Base-by-base conservation (phyloP, 345 rosid genomes). In the Salix exigua region DNA sequence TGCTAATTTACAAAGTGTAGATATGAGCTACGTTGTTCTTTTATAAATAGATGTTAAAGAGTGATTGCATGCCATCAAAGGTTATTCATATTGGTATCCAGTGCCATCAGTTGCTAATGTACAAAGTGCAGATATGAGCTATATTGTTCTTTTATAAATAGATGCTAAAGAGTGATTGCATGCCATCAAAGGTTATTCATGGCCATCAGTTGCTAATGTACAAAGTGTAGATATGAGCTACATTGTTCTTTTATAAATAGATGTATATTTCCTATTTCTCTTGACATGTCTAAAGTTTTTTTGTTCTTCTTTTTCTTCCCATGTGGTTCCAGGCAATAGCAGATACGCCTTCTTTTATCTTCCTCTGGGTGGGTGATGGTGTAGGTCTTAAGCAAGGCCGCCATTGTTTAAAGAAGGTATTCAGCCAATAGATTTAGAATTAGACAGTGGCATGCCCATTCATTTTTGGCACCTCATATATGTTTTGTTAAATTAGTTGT, bases 341-440 rank as follows among this genome's bases (percentile, higher is more conserved):
- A 74, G 99, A 96, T 75, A 94, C 98, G 17, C 99, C 99, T 55
- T 96, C 99, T 50, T 96, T 94, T 85, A 83, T 96, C 85, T 96
- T 96, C 87, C 98, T 94, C 46, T 96, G 99, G 98, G 99, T 96
- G 75, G 99, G 99, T 60, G 99, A 94, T 87, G 95, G 97, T 66
- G 90, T 92, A 73, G 99, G 99, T 75, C 91, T 96, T 71, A 98
- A 94, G 80, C 99, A 96, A 82, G 98, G 99, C 71, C 97, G 99
- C 33, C 99, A 90, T 69, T 96, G 99, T 83, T 85, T 96, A 76
- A 96, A 96, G 85, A 96, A 92, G 97, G 98, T 92, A 86, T 26
- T 62, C 18, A 51, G 60, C 50, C 37, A 44, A 51, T 31, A 37
- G 31, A 42, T 31, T 30, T 71, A 60, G 18, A 83, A 72, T 38